Evolutionary conservation across 345 rosid species (phyloP).

Genomic region (Cochlearia excelsa): DNA sequence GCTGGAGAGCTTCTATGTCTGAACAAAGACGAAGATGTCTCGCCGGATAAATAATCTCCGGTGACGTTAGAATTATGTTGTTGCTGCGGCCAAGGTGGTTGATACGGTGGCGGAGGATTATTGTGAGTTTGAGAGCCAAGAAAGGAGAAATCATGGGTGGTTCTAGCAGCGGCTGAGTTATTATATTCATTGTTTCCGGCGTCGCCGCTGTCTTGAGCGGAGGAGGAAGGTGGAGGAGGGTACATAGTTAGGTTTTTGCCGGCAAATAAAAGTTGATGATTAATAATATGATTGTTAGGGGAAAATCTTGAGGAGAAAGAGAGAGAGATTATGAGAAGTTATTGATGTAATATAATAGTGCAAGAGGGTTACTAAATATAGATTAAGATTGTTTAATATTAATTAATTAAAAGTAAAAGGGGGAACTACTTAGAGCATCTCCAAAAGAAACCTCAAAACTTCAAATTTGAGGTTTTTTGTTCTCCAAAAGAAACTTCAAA

Average conservation of each 20-base stretch:
- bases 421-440: background rate
- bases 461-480: too few relatives aligned
- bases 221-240: slow-evolving; percentile 28
- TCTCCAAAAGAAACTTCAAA: too few relatives aligned
- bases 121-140: slow-evolving; percentile 28
- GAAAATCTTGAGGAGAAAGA: slow-evolving; percentile 5
- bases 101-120: slow-evolving; percentile 1
- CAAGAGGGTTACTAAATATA: slow-evolving; percentile 31
- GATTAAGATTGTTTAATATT: slow-evolving; percentile 15
- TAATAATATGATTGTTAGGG: background rate
- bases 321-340: slow-evolving; percentile 6
- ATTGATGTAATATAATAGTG: slow-evolving; percentile 18
- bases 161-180: slow-evolving; percentile 4
- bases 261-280: slow-evolving; percentile 11
- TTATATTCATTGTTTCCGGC: slow-evolving; percentile 8
- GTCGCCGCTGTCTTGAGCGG: slow-evolving; percentile 16
- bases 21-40: slow-evolving; percentile 56
- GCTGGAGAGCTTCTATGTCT: slow-evolving; percentile 93
- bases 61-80: slow-evolving; percentile 25
- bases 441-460: too few relatives aligned
- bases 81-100: slow-evolving; percentile 1
- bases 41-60: slow-evolving; percentile 57
- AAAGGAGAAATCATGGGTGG: slow-evolving; percentile 38
- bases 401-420: background rate
- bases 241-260: slow-evolving; percentile 21